Base-by-base conservation (phyloP, 176 grass and related monocot genomes). In the Eremochloa ophiuroides region DNA sequence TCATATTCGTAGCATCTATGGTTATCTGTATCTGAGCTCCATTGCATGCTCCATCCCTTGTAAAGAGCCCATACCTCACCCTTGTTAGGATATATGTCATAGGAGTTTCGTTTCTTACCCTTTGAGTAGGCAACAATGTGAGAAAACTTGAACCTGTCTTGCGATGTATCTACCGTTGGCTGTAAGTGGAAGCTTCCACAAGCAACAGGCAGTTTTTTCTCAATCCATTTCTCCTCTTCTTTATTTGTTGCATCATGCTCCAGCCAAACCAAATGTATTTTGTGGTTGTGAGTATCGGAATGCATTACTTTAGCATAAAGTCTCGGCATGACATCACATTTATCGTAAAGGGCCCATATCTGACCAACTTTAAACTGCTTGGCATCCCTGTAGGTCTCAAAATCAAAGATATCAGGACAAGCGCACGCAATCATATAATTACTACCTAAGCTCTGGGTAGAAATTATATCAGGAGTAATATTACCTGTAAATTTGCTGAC, bases 311-410 rank as follows among this genome's bases (percentile, higher is more conserved):
- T 74, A 76, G 87, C 94, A 89, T 94, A 97, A 80, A 85, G 92
- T 43, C 94, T 91, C 76, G 94, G 92, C 92, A 97, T 97, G 44
- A 78, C 88, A 73, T 97, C 94, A 69, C 85, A 46, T 61, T 85
- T 83, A 86, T 97, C 92, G 73, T 97, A 97, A 73, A 94, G 69
- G 73, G 94, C 87, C 94, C 92, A 94, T 53, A 97, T 92, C 85
- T 97, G 89, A 82, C 85, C 87, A 66, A 83, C 83, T 46, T 33
- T 46, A 85, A 97, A 94, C 79, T 82, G 33, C 73, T 17, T 83
- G 69, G 48, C 62, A 68, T 87, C 82, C 80, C 92, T 97, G 11
- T 79, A 56, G 69, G 88, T 91, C 62, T 97, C 92, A 83, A 97
- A 97, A 76, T 97, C 82, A 1, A 73, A 97, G 78, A 94, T 85